Evolutionary conservation across 2,329 filamentous ascomycete genomes (phyloP).

Genomic region (Colletotrichum abscissum): DNA sequence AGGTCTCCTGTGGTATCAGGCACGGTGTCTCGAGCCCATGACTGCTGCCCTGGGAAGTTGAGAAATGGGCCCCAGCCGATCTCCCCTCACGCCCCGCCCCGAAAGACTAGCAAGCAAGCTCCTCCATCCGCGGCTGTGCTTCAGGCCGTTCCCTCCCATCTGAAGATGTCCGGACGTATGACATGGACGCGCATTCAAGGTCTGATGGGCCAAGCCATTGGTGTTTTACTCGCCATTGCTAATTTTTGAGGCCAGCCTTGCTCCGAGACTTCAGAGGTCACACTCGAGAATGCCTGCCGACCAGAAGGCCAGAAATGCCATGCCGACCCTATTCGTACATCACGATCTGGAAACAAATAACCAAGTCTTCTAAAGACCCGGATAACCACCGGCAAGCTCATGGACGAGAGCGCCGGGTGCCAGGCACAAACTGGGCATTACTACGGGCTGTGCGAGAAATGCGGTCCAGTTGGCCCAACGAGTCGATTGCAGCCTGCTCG

Average conservation of each 20-base stretch:
- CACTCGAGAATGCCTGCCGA: not conserved
- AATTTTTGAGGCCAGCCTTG: not conserved
- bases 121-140: not conserved
- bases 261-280: not conserved
- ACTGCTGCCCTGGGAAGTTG: slow-evolving; percentile 19
- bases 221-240: not conserved
- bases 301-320: not conserved
- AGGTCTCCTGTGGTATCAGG: not conserved
- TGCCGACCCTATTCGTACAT: not conserved
- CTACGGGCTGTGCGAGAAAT: slow-evolving; percentile 11
- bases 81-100: not conserved
- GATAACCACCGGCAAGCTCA: not conserved
- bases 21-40: not conserved
- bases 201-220: not conserved
- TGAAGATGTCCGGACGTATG: not conserved
- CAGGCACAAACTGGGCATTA: not conserved
- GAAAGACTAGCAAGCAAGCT: not conserved
- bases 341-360: not conserved
- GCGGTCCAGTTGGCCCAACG: not conserved
- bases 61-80: slow-evolving; percentile 11
- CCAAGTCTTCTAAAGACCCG: not conserved
- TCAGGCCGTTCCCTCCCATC: not conserved
- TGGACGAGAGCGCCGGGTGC: not conserved
- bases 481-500: not conserved
- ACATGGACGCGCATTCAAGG: not conserved